Percentiles rank a stretch among this genome's conserved stretches.
Evolutionary conservation across 192 early-diverging fungal genomes (phyloP).

Genomic region (Haplosporangium gracile): DNA sequence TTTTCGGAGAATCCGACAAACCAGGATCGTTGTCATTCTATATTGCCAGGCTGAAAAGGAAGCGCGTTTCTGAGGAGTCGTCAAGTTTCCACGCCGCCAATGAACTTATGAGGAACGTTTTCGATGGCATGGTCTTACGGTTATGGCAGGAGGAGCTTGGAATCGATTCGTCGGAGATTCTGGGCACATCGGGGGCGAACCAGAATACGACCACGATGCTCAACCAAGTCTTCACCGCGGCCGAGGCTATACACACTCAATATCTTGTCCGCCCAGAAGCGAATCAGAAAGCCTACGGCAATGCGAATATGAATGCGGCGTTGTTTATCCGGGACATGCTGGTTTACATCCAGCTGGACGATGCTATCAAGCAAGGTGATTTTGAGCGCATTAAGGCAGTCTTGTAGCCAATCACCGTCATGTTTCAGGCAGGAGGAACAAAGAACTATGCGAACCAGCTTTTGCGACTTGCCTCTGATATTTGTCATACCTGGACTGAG

Average conservation of each 20-base stretch:
- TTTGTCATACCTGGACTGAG: constrained; percentile 11
- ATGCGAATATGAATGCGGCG: background rate
- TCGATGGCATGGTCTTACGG: constrained; percentile 8
- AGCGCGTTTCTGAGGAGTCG: background rate
- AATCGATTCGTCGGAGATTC: background rate
- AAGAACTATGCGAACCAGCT: constrained; percentile 27
- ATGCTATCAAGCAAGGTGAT: constrained; percentile 28
- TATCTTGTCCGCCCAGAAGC: background rate
- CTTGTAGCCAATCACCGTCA: constrained; percentile 9
- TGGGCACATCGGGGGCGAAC: no score
- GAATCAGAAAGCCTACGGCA: background rate
- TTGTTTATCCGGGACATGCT: constrained; percentile 10
- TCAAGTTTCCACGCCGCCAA: constrained; percentile 1
- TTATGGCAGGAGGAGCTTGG: constrained; percentile 6
- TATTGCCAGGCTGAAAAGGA: background rate
- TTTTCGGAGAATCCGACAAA: background rate
- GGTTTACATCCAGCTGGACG: constrained; percentile 10
- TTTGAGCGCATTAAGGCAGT: constrained; percentile 20
- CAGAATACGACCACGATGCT: background rate
- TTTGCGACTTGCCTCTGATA: constrained; percentile 8
- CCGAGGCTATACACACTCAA: background rate
- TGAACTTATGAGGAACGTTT: constrained; percentile 8
- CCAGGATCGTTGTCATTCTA: background rate
- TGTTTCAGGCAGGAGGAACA: constrained; percentile 15
- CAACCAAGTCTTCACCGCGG: background rate